Conservation (phyloP, 176 grass and related monocot species). For the Musa troglodytarum region DNA sequence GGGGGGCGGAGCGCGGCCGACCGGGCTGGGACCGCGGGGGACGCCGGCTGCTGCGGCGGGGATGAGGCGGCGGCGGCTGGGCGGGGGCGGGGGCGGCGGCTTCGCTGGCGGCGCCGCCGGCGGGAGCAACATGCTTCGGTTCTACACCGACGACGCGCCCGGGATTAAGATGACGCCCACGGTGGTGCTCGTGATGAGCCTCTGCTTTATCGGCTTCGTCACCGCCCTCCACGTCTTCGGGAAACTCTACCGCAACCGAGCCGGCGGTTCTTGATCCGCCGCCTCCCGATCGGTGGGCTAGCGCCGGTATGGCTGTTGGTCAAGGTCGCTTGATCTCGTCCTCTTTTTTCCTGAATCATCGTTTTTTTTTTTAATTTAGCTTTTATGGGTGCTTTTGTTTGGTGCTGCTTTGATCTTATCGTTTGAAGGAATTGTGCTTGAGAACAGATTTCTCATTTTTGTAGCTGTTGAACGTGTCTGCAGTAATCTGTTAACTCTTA, state of each 20-base stretch:
- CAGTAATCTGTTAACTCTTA: background rate
- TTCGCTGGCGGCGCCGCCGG: background rate
- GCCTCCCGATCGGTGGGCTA: background rate
- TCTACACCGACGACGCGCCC: slow-evolving; percentile 26
- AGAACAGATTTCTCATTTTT: background rate
- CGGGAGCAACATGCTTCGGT: slow-evolving; percentile 21
- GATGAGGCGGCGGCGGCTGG: slow-evolving; percentile 16
- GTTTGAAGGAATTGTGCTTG: background rate
- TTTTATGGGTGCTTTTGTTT: background rate
- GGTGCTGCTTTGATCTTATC: background rate
- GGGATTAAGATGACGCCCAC: slow-evolving; percentile 25
- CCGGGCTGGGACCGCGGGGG: slow-evolving; percentile 8
- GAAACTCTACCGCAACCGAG: slow-evolving; percentile 21
- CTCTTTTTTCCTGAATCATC: background rate
- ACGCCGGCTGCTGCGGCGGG: slow-evolving; percentile 15
- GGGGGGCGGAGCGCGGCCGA: slow-evolving; percentile 8
- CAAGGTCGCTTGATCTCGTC: background rate
- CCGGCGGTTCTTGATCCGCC: slow-evolving; percentile 5
- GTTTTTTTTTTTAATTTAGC: background rate
- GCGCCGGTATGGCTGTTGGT: background rate
- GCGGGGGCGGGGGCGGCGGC: background rate
- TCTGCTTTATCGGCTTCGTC: slow-evolving; percentile 32
- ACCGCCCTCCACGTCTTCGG: slow-evolving; percentile 29
- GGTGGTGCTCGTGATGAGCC: slow-evolving; percentile 28
- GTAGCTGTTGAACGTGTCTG: background rate